phyloP scores from a whole-genome alignment of 352 stramenopile species.

The Hyaloperonospora brassicae region DNA sequence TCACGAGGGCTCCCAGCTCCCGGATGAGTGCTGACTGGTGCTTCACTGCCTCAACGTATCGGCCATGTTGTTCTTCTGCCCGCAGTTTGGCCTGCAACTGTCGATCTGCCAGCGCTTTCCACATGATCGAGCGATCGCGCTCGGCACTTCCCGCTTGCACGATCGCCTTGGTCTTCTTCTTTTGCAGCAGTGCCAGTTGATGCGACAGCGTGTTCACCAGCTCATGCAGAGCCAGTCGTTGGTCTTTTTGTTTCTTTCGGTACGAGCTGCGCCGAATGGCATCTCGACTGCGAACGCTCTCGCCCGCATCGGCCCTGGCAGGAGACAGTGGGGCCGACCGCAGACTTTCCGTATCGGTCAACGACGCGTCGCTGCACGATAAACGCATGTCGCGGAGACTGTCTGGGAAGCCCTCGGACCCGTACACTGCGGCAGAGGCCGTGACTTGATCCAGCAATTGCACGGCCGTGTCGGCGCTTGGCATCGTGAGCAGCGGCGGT shows the following conservation, averaged over 20 bases:
- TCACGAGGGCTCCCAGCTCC: conserved; percentile 9
- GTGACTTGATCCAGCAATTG: no score
- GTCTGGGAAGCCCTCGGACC: no score
- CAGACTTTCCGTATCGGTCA: no score
- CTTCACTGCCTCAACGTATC: conserved; percentile 12
- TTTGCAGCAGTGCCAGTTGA: no score
- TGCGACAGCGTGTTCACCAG: no score
- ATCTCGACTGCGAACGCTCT: conserved; percentile 10
- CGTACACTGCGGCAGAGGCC: no score
- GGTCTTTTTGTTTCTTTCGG: conserved; percentile 15
- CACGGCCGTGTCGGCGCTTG: no score
- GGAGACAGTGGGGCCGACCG: no score
- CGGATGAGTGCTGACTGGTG: conserved; percentile 14
- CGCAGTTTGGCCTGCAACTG: conserved; percentile 14
- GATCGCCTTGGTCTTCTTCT: no score
- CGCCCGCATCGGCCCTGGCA: neutral
- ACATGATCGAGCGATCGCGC: conserved; percentile 5
- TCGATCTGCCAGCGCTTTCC: conserved; percentile 20
- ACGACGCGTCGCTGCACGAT: no score
- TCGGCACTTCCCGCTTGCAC: neutral
- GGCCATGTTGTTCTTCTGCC: conserved; percentile 15
- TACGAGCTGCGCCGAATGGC: conserved; percentile 15
- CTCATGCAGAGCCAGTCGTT: neutral
- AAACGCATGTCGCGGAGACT: no score
- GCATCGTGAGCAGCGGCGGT: no score